Percentiles rank a stretch among this genome's conserved stretches.
phyloP scores from a whole-genome alignment of 805 yeast species.

The Danielia oregonensis region DNA sequence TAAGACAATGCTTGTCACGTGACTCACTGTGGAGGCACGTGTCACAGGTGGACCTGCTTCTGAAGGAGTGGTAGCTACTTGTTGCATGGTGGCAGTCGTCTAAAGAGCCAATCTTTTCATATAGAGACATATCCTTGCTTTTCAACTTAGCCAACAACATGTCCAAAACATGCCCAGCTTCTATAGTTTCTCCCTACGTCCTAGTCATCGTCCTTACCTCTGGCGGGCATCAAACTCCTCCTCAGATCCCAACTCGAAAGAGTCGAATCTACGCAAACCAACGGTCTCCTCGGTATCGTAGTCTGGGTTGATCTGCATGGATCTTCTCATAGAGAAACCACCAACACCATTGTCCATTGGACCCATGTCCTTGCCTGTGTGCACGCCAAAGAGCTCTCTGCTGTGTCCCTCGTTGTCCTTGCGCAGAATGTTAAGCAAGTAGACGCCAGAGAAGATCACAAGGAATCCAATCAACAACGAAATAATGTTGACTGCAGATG shows the following conservation, averaged over 20 bases:
- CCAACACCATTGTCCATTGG: constrained; percentile 85
- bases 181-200: too few relatives aligned
- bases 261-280: constrained; percentile 58
- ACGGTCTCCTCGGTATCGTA: constrained; percentile 44
- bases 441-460: constrained; percentile 85
- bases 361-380: constrained; percentile 47
- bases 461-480: constrained; percentile 82
- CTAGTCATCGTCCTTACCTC: too few relatives aligned
- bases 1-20: too few relatives aligned
- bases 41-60: too few relatives aligned
- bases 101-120: too few relatives aligned
- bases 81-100: too few relatives aligned
- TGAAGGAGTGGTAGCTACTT: too few relatives aligned
- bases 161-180: too few relatives aligned
- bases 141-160: too few relatives aligned
- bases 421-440: constrained; percentile 73
- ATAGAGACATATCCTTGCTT: too few relatives aligned
- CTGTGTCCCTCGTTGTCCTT: constrained; percentile 50
- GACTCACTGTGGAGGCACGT: too few relatives aligned
- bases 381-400: constrained; percentile 57
- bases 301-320: constrained; percentile 60
- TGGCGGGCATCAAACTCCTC: constrained; percentile 28
- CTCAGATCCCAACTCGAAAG: constrained; percentile 47
- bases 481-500: constrained; percentile 73
- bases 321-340: constrained; percentile 71